Percentiles rank a stretch among this genome's conserved stretches.
Evolutionary conservation across 371 early-diverging fungal species (phyloP).

Genomic region (Batkoa obscura): DNA sequence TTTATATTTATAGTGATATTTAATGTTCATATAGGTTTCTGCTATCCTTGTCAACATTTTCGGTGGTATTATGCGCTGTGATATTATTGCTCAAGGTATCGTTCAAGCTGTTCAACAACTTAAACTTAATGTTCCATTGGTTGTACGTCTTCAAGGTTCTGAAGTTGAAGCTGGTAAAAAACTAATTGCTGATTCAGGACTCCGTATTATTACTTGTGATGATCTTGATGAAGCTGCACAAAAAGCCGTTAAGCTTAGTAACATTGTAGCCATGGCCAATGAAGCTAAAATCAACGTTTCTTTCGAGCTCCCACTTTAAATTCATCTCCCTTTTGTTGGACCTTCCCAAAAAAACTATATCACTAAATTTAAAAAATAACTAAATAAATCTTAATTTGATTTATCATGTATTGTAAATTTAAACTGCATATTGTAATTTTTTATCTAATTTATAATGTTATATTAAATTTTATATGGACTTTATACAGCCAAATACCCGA

Average conservation of each 20-base stretch:
- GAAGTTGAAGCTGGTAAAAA: conserved; percentile 71
- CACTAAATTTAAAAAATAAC: too few species aligned
- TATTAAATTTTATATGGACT: too few species aligned
- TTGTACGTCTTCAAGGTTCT: conserved; percentile 90
- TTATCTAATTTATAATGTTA: too few species aligned
- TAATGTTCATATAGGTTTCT: conserved; percentile 19
- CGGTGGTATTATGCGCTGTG: conserved; percentile 98
- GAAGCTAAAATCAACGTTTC: conserved; percentile 43
- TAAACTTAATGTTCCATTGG: conserved; percentile 76
- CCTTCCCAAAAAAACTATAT: too few species aligned
- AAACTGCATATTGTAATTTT: too few species aligned
- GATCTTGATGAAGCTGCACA: conserved; percentile 89
- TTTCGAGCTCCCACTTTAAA: conserved; percentile 27
- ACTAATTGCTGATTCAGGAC: conserved; percentile 73
- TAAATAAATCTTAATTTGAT: too few species aligned
- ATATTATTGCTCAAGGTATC: conserved; percentile 95
- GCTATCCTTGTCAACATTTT: conserved; percentile 98
- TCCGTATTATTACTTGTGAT: conserved; percentile 81
- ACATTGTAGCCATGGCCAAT: conserved; percentile 58
- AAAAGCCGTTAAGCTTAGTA: conserved; percentile 81
- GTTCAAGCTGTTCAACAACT: conserved; percentile 85
- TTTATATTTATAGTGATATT: neutral
- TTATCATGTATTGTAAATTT: too few species aligned
- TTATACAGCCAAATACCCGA: too few species aligned
- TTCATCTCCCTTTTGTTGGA: too few species aligned